Percentiles rank a stretch among this genome's conserved stretches.
Conservation (phyloP, 345 rosid species). For the Combretum micranthum region DNA sequence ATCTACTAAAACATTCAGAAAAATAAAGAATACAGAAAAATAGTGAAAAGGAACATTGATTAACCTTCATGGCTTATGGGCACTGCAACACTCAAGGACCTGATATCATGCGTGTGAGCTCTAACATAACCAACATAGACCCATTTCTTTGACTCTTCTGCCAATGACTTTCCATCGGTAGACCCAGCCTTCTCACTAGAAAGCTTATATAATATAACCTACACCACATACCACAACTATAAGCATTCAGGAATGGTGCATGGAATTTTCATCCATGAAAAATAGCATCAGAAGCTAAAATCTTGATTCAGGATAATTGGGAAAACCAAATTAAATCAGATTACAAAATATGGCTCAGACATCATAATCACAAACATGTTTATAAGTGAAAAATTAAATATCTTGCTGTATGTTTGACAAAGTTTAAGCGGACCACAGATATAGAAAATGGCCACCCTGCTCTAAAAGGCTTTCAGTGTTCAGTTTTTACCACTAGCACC, state of each 20-base stretch:
- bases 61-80: slow-evolving; percentile 83
- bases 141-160: slow-evolving; percentile 61
- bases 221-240: neutral
- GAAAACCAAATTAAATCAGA: no score
- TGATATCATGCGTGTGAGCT: slow-evolving; percentile 91
- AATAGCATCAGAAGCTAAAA: neutral
- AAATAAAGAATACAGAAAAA: slow-evolving; percentile 1
- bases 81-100: slow-evolving; percentile 81
- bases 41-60: slow-evolving; percentile 13
- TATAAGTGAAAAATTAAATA: no score
- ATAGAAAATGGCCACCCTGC: no score
- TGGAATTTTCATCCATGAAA: neutral
- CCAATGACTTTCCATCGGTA: slow-evolving; percentile 27
- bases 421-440: no score
- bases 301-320: no score
- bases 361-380: neutral
- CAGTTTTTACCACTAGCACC: no score
- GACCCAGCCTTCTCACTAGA: slow-evolving; percentile 31
- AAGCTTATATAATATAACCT: slow-evolving; percentile 83
- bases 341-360: slow-evolving; percentile 2
- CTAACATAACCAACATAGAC: slow-evolving; percentile 67
- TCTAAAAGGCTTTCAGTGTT: no score
- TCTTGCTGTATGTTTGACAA: no score
- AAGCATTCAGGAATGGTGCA: no score
- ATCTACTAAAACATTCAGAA: neutral